Base-by-base conservation (phyloP, 192 early-diverging fungal genomes). In the Geosiphon pyriformis region DNA sequence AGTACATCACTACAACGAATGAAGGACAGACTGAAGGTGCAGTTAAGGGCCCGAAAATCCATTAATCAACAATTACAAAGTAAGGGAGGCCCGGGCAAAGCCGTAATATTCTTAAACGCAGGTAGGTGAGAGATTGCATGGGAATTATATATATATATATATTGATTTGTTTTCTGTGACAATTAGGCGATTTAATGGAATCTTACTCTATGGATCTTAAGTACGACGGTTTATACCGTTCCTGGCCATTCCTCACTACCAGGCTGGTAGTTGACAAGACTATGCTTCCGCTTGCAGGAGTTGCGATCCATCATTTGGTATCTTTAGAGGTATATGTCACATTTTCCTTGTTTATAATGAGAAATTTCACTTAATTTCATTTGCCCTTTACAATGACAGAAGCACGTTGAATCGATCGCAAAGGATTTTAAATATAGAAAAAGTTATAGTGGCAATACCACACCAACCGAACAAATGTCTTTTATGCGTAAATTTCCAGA, bases 151-250 rank as follows among this genome's bases (percentile, higher is more conserved):
- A 10, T 42, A 10, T 42, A 42, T 42, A 42, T 42, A 42, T 42
- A 42, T 42, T 42, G 15, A 42, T 15, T 15, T 42, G 15, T 42
- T 15, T 65, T 68, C 50, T 68, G 29, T 42, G 49, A 56, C 58
- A 47, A 68, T 20, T 20, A 68, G 51, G 65, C 6, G 48, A 33
- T 47, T 56, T 56, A 49, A 67, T 56, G 55, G 66, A 68, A 48
- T 68, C 66, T 0, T 68, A 31, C 31, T 58, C 58, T 49, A 68
- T 59, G 66, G 66, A 68, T 35, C 42, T 68, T 22, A 68, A 68
- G 29, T 68, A 58, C 42, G 66, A 68, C 49, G 55, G 66, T 46
- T 52, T 68, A 46, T 68, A 68, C 30, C 63, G 66, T 31, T 68
- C 53, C 22, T 68, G 51, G 53, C 26, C 66, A 56, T 68, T 68